Percentiles rank a stretch among this genome's conserved stretches.
Evolutionary conservation across 768 basidiomycete species (phyloP).

Genomic region (Serpula lacrymans): DNA sequence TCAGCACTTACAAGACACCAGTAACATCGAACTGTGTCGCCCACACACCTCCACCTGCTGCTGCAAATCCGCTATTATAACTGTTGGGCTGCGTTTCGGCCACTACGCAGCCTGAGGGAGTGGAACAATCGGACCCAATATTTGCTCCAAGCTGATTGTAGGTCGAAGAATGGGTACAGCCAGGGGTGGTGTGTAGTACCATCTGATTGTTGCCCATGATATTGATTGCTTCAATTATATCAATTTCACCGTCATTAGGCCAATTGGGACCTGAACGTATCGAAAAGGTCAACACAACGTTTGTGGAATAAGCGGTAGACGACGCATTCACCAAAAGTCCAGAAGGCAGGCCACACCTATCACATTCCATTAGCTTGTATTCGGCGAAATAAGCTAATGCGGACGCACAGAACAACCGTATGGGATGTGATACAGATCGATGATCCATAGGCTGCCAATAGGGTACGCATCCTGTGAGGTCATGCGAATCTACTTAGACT

Average conservation of each 20-base stretch:
- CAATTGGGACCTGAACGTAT: conserved; percentile 27
- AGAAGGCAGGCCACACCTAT: conserved; percentile 30
- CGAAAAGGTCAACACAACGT: conserved; percentile 2
- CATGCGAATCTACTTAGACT: conserved; percentile 43
- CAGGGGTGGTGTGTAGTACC: conserved; percentile 48
- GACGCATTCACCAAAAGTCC: conserved; percentile 22
- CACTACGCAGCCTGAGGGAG: conserved; percentile 26
- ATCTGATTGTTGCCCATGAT: conserved; percentile 48
- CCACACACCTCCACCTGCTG: conserved; percentile 58
- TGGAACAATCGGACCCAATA: conserved; percentile 18
- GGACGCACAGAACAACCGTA: conserved; percentile 55
- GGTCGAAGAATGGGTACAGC: conserved; percentile 32
- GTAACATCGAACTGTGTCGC: conserved; percentile 65
- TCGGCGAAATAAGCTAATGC: conserved; percentile 2
- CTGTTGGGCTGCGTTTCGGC: conserved; percentile 28
- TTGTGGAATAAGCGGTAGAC: background rate
- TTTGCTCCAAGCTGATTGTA: conserved; percentile 30
- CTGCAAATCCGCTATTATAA: conserved; percentile 17
- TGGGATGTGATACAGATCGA: conserved; percentile 47
- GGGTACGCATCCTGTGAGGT: conserved; percentile 41
- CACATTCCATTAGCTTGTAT: background rate
- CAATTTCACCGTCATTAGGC: conserved; percentile 51
- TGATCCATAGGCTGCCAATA: conserved; percentile 43
- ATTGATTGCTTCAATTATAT: conserved; percentile 64
- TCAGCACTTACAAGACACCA: conserved; percentile 47